Base-by-base conservation (phyloP, 78 protist genomes). In the Corallochytrium limacisporum region DNA sequence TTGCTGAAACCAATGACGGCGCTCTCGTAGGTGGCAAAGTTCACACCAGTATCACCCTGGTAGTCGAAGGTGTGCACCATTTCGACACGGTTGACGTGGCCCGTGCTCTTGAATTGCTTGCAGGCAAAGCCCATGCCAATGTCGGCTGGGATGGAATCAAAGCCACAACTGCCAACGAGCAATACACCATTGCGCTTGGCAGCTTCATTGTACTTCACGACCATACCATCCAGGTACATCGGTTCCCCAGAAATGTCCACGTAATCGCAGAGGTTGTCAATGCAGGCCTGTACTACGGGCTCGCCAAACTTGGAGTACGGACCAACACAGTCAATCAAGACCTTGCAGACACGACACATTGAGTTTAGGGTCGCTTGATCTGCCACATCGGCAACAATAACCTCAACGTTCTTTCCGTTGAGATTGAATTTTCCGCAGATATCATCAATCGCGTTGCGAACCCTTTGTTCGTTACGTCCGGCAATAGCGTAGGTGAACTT, bases 141-240 rank as follows among this genome's bases (percentile, higher is more conserved):
- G 60, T 68, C 74, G 28, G 53, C 55, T 5, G 76, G 67, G 2
- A 70, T 35, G 16, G 63, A 53, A 47, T 70, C 76, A 33, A 70
- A 70, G 15, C 76, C 76, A 67, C 65, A 55, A 2, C 36, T 24
- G 59, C 16, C 10, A 4, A 70, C 67, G 10, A 57, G 4, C n/a
- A 43, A 0, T 8, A 38, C 35, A 26, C 28, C 48, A 29, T 40
- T 46, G 28, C 31, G 37, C 0, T 20, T 24, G 28, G 76, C 76
- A 0, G 4, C 36, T 16, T 49, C 28, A 44, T 55, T 18, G 67
- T 70, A 57, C 57, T 70, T 70, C 32, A 24, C 6, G 18, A 2
- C 18, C 60, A 70, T 70, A 13, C 22, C 0, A 33, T 70, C 67
- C 37, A 57, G 12, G 13, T 32, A 70, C 42, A 43, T 54, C 39